Base-by-base conservation (phyloP, 768 basidiomycete species). In the Rossbeevera mucosa region DNA sequence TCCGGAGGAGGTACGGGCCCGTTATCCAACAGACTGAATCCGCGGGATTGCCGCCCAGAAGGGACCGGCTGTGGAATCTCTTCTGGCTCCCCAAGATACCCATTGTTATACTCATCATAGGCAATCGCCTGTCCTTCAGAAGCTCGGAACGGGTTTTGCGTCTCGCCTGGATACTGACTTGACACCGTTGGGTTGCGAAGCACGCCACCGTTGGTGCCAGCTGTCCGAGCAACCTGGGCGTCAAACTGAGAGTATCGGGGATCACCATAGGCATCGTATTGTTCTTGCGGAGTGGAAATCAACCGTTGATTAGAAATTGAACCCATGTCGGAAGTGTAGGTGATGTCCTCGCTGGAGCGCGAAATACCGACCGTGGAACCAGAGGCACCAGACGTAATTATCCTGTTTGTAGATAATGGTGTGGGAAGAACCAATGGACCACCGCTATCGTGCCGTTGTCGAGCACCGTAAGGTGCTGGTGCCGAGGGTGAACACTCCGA, bases 1-100 rank as follows among this genome's bases (percentile, higher is more conserved):
- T 88, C 84, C 8, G 83, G 79, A 30, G 80, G 80, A 36, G 88
- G 85, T 2, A 94, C 88, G 33, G 91, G 91, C 13, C 94, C 94
- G 60, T 80, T 73, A 59, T 97, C 94, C 50, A 80, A 80, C 51
- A 97, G 70, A 42, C 85, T 85, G 44, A 96, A 78, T 21, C 94
- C 91, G 11, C 88, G 80, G 5, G 70, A 65, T 45, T 59, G 61
- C 44, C 59, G 60, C 18, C 44, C 58, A 29, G 36, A 55, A 36
- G 47, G 43, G 24, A 62, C 31, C 11, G 33, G 61, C n/a, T 47
- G 58, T 25, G 40, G 53, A 9, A 62, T 48, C 48, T 76, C 74
- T 57, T 76, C 76, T 20, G 69, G 65, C 44, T 76, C 74, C 26
- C 63, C 57, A 29, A 52, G 56, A 52, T 69, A 71, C 46, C 66